Evolutionary conservation across 148 eudicot species (phyloP).

Genomic region (Fagopyrum homotropicum): DNA sequence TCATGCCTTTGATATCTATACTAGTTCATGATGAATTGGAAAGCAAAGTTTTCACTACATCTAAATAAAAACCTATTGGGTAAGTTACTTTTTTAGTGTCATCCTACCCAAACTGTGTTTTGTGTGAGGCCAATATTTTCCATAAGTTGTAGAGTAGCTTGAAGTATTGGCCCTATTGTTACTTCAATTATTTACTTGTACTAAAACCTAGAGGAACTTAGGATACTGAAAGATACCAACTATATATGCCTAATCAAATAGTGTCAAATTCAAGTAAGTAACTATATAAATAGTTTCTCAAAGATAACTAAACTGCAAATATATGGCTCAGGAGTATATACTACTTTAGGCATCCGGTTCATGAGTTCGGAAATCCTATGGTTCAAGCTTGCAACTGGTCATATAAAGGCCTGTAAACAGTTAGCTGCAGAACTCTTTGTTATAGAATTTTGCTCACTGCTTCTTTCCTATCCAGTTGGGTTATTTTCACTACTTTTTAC

Average conservation of each 20-base stretch:
- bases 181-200: slow-evolving; percentile 9
- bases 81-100: background rate
- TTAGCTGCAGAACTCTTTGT: slow-evolving; percentile 2
- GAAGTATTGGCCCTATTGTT: background rate
- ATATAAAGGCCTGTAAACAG: background rate
- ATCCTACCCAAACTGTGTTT: background rate
- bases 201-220: background rate
- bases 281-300: background rate
- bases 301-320: background rate
- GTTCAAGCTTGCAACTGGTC: background rate
- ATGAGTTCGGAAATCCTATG: background rate
- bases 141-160: slow-evolving; percentile 6
- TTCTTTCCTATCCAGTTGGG: background rate
- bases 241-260: background rate
- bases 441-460: background rate
- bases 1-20: background rate
- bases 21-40: background rate
- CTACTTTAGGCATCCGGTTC: background rate
- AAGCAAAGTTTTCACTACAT: slow-evolving; percentile 5
- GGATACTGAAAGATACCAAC: background rate
- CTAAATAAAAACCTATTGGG: background rate
- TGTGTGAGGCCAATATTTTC: slow-evolving; percentile 2
- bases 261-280: background rate
- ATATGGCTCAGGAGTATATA: background rate
- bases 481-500: background rate